Percentiles rank a stretch among this genome's conserved stretches.
Conservation (phyloP, 148 eudicot species). For the Hydrangea macrophylla region DNA sequence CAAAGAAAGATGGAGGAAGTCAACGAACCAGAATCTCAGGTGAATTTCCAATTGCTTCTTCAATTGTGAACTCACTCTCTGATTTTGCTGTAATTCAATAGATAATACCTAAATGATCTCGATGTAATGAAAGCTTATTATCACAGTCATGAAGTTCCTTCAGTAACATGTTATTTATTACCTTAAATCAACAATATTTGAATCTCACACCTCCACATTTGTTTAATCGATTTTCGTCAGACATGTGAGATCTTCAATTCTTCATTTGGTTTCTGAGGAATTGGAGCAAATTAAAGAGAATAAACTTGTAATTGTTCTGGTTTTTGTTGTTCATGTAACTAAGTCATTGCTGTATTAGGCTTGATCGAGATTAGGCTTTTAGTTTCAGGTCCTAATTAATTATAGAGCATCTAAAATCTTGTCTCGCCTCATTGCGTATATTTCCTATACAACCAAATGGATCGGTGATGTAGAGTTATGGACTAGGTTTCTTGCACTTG, state of each 20-base stretch:
- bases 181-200: not conserved
- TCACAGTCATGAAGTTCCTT: not conserved
- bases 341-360: not conserved
- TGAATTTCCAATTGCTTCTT: constrained; percentile 14
- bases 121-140: not conserved
- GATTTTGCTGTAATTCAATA: not conserved
- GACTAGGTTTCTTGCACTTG: not conserved
- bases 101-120: not conserved
- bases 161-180: not conserved
- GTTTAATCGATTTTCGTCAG: not conserved
- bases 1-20: constrained; percentile 50
- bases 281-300: not conserved
- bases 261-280: not conserved
- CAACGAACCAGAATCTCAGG: constrained; percentile 85
- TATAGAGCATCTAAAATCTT: not conserved
- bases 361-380: not conserved
- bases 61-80: not conserved
- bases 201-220: not conserved
- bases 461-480: not conserved
- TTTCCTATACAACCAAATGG: not conserved
- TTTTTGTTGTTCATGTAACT: not conserved
- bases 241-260: not conserved
- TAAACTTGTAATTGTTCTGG: too few species aligned
- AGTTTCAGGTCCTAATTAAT: not conserved
- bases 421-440: not conserved